Evolutionary conservation across 208 protist species (phyloP), one percentile per base, ranked within the genome.

Genomic region (Acanthamoeba castellanii): DNA sequence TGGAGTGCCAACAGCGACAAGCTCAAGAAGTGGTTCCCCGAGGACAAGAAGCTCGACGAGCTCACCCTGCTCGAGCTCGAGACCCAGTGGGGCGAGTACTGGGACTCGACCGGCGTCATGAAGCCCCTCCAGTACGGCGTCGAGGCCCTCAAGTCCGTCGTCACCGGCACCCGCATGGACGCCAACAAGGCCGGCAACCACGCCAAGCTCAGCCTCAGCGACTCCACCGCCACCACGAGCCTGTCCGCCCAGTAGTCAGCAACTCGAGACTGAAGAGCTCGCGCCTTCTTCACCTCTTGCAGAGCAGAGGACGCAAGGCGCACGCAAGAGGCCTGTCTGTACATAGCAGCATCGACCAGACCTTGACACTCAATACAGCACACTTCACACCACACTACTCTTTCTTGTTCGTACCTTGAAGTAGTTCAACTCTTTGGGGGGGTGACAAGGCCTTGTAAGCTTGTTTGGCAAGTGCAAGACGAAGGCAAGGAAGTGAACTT

Each of bases 1-100:
- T 91, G 85, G 85, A 72, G 20, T 30, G 47, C 59, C 20, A 9
- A n/a, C 22, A 14, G 76, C 34, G 76, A 85, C 13, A 85, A 91
- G 22, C 34, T 91, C 30, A 64, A 27, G n/a, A 64, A 64, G 34
- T 91, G 59, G 57, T 91, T 72, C 85, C 85, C 85, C 57, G 85
- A 91, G 34, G 85, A 91, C 55, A 91, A 91, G 85, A 85, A 32
- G 45, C 32, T 85, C 6, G 76, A 85, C 3, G 85, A 91, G 0
- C 42, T 91, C n/a, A 52, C 85, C 25, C 59, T 91, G 57, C 57
- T 91, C 32, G 42, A 91, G 59, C 57, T 91, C 55, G 57, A 72
- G 34, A 72, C 57, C 16, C 85, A 91, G 59, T 91, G 85, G 85
- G 85, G 55, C n/a, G 85, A 91, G 57, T 91, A 91, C 30, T 91